A percentile compares a stretch with the other conserved stretches of the same genome.
Evolutionary conservation across 305 asterid species (phyloP).

Genomic region (Lippia alba): DNA sequence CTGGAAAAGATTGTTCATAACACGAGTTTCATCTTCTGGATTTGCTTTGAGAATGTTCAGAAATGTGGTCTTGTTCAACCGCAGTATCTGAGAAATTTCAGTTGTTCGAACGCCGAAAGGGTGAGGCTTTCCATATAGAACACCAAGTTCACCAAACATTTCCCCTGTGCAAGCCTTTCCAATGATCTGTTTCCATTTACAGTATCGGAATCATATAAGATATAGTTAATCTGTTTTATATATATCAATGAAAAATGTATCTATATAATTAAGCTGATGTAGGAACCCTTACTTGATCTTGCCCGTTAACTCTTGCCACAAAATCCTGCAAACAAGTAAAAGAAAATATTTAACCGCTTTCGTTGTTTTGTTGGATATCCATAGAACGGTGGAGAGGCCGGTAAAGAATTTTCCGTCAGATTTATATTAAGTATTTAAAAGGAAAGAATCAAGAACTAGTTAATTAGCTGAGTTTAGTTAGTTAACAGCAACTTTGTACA

Average conservation of each 20-base stretch:
- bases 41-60: constrained; percentile 58
- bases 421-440: no score
- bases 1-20: constrained; percentile 67
- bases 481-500: no score
- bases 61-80: constrained; percentile 55
- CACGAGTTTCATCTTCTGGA: constrained; percentile 55
- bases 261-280: background rate
- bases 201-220: background rate
- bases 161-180: constrained; percentile 71
- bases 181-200: constrained; percentile 46
- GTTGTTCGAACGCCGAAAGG: constrained; percentile 68
- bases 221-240: constrained; percentile 4
- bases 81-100: constrained; percentile 63
- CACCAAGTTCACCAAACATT: constrained; percentile 77
- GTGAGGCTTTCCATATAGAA: constrained; percentile 65
- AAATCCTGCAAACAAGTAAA: constrained; percentile 57
- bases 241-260: background rate
- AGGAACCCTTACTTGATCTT: constrained; percentile 58
- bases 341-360: no score
- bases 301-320: constrained; percentile 58
- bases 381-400: no score
- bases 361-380: no score
- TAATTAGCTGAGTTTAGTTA: no score
- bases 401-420: no score
- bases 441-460: no score